Conservation (phyloP, 2,329 filamentous ascomycete species). For the Scedosporium boydii region DNA sequence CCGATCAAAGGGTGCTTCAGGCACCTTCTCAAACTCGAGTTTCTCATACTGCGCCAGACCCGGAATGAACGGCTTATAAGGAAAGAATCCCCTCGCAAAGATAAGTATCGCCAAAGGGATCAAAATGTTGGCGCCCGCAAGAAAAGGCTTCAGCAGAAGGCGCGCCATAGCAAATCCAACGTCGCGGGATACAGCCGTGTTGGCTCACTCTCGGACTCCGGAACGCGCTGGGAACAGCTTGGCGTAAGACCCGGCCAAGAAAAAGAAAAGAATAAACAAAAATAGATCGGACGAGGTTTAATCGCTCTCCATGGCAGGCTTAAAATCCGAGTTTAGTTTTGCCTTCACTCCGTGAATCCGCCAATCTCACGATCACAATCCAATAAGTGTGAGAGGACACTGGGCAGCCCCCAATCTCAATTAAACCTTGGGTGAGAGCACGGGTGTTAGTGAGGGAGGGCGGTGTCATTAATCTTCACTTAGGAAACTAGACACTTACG, state of each 20-base stretch:
- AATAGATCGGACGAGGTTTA: not conserved
- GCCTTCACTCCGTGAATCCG: not conserved
- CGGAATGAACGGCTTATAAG: conserved; percentile 88
- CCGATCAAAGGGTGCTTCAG: conserved; percentile 70
- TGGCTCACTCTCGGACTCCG: not conserved
- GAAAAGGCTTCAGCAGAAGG: not conserved
- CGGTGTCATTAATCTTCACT: no score
- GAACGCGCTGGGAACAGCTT: not conserved
- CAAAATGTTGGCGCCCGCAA: conserved; percentile 55
- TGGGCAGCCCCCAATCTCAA: not conserved
- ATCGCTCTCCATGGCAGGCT: not conserved
- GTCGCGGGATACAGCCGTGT: no score
- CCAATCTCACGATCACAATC: not conserved
- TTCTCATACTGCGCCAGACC: conserved; percentile 65
- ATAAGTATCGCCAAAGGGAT: conserved; percentile 64
- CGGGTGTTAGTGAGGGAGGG: no score
- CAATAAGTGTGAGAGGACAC: no score
- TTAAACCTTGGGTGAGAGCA: not conserved
- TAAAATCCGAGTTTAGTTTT: not conserved
- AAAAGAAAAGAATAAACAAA: not conserved
- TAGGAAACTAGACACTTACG: no score
- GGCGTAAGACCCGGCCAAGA: not conserved
- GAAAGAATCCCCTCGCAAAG: conserved; percentile 91
- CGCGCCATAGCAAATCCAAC: not conserved
- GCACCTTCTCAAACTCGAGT: conserved; percentile 40